Evolutionary conservation across 306 rosid genomes (phyloP).

Genomic region (Alnus glutinosa): DNA sequence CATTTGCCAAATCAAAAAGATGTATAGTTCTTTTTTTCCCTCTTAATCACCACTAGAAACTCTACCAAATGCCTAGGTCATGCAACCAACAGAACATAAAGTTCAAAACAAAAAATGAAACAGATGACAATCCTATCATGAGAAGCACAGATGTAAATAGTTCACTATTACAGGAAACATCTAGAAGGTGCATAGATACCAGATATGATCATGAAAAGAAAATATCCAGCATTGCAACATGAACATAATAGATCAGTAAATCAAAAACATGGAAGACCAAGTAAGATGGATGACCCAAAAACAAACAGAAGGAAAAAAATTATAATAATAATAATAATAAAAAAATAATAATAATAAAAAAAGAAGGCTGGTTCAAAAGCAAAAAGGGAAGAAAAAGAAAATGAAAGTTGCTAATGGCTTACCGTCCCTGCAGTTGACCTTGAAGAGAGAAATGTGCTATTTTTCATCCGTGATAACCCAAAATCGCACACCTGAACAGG

Average conservation of each 20-base stretch:
- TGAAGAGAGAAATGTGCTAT: constrained; percentile 95
- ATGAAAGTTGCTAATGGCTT: constrained; percentile 30
- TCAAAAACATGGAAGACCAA: background rate
- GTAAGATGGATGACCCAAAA: background rate
- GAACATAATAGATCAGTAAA: background rate
- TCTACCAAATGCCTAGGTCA: background rate
- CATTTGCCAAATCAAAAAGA: background rate
- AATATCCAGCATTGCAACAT: background rate
- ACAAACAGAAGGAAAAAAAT: background rate
- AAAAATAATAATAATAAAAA: too few species aligned
- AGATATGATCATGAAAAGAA: background rate
- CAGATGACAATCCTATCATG: background rate
- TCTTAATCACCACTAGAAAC: background rate
- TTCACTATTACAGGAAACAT: background rate
- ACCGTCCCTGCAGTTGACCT: constrained; percentile 99
- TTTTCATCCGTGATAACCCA: constrained; percentile 89
- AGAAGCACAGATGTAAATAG: background rate
- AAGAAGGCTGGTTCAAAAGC: too few species aligned
- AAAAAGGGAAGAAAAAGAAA: background rate
- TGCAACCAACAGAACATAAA: constrained; percentile 1
- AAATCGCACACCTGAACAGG: constrained; percentile 86
- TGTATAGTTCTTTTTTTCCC: background rate
- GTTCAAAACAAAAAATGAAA: background rate
- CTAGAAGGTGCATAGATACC: background rate
- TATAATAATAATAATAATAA: too few species aligned